Percentiles rank a stretch among this genome's conserved stretches.
Evolutionary conservation across 208 protist species (phyloP).

Genomic region (Wallacemonas sp.): DNA sequence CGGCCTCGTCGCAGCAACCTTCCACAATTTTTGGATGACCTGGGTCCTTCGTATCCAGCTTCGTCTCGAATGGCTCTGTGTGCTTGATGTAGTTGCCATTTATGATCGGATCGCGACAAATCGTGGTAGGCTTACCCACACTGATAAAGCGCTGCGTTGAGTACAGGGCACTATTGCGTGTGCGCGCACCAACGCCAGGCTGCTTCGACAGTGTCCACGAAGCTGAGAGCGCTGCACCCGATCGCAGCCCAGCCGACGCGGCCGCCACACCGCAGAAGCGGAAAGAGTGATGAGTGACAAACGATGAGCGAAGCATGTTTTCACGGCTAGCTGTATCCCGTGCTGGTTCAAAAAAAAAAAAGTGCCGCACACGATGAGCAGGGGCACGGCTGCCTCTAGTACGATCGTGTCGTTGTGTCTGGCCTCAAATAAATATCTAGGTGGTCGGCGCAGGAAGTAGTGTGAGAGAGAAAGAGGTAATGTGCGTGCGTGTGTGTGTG

Average conservation of each 20-base stretch:
- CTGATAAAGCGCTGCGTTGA: not conserved
- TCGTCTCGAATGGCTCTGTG: slow-evolving; percentile 10
- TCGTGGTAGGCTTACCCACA: not conserved
- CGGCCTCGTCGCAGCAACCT: not conserved
- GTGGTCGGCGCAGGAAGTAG: no score
- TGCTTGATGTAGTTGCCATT: slow-evolving; percentile 13
- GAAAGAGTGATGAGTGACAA: not conserved
- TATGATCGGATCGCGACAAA: not conserved
- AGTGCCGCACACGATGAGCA: not conserved
- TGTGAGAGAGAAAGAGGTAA: no score
- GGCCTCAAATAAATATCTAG: no score
- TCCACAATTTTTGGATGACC: no score
- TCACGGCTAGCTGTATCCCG: not conserved
- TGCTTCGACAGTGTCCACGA: no score
- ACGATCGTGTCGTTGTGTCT: no score
- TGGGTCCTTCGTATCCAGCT: not conserved
- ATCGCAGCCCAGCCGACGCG: no score
- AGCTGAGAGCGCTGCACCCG: no score
- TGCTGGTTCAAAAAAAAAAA: not conserved
- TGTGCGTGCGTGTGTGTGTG: no score
- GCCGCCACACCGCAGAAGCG: not conserved
- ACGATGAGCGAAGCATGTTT: not conserved
- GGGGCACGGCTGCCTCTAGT: not conserved
- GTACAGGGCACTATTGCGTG: not conserved
- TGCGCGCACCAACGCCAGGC: no score